Percentiles rank a stretch among this genome's conserved stretches.
These are phyloP conservation scores for Alternaria burnsii DNA, from an alignment of 2,329 filamentous ascomycete genomes.

Conservation along the genomic window DNA sequence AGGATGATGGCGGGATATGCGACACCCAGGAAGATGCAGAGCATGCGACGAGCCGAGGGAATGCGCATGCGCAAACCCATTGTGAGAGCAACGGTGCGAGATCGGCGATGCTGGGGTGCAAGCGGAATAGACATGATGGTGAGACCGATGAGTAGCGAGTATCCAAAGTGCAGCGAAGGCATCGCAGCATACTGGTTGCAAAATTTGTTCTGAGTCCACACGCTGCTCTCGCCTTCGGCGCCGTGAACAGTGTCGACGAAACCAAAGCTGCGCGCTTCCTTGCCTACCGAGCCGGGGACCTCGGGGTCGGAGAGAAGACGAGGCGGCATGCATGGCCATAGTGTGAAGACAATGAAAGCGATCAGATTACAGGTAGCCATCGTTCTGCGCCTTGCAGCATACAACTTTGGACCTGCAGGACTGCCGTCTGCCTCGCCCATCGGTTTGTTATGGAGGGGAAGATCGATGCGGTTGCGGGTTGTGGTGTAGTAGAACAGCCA, in stretches of 20 bases:
- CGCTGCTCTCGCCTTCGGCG: conserved; percentile 67
- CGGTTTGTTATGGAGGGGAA: conserved; percentile 51
- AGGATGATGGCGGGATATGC: conserved; percentile 72
- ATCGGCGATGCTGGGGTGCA: conserved; percentile 60
- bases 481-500: conserved; percentile 76
- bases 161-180: conserved; percentile 79
- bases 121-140: conserved; percentile 74
- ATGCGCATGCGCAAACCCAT: conserved; percentile 49
- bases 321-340: conserved; percentile 70
- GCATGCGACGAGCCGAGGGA: conserved; percentile 61
- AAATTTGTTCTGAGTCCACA: conserved; percentile 77
- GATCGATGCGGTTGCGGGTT: conserved; percentile 62
- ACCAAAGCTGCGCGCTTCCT: conserved; percentile 66
- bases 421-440: conserved; percentile 44
- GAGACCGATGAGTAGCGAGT: conserved; percentile 75
- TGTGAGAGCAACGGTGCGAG: conserved; percentile 40
- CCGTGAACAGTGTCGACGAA: conserved; percentile 69
- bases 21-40: conserved; percentile 63
- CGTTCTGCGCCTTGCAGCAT: conserved; percentile 64
- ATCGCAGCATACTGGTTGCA: conserved; percentile 82
- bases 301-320: conserved; percentile 62
- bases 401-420: conserved; percentile 61
- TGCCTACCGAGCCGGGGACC: conserved; percentile 64
- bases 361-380: conserved; percentile 67
- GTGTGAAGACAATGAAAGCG: conserved; percentile 66